Conservation (phyloP, 257 asterid genomes). For the Dorcoceras hygrometricum region DNA sequence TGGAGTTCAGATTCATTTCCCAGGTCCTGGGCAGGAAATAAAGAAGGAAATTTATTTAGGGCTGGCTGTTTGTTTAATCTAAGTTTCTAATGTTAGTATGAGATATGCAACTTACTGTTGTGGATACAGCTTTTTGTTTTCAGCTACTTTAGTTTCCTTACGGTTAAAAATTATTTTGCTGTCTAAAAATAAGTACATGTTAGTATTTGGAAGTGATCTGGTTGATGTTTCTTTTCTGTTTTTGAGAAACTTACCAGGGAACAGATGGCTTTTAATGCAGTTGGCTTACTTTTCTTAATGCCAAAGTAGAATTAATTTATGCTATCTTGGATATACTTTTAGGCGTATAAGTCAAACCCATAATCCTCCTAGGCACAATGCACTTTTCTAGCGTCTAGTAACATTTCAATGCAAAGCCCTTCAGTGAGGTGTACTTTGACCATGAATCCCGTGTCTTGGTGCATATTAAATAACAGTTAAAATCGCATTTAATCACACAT, state of each 20-base stretch:
- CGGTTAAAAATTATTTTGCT: neutral
- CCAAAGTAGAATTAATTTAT: neutral
- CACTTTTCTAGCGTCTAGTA: neutral
- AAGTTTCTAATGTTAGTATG: too few species aligned
- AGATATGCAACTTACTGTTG: neutral
- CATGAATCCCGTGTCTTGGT: neutral
- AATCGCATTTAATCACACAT: neutral
- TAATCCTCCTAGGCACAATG: too few species aligned
- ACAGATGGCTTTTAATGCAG: neutral
- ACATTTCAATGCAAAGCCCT: neutral
- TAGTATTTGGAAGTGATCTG: neutral
- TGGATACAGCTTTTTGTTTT: neutral
- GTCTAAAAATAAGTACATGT: neutral
- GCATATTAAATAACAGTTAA: neutral
- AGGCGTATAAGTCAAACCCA: neutral
- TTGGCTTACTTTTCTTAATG: neutral
- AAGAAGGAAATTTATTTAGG: neutral
- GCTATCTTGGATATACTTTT: neutral
- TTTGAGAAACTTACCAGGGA: neutral
- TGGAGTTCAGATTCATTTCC: neutral
- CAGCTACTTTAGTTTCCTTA: neutral
- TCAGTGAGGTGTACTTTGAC: neutral
- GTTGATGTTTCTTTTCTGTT: neutral
- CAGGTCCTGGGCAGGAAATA: neutral
- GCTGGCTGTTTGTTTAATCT: neutral